phyloP scores from a whole-genome alignment of 768 basidiomycete genomes.

The Phanerodontia chrysosporium region DNA sequence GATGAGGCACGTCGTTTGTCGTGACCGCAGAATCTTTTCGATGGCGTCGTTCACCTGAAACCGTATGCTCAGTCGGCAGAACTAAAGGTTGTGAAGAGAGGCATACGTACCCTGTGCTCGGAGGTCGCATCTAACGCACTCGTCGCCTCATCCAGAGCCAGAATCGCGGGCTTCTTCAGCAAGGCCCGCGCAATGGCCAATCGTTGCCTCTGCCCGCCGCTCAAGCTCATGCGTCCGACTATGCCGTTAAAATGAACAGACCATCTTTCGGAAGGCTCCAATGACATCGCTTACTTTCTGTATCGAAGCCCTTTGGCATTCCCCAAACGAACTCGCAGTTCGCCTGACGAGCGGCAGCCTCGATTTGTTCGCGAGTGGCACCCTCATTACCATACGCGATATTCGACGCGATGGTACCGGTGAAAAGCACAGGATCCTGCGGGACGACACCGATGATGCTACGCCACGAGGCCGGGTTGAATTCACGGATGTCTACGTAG shows the following conservation, averaged over 20 bases:
- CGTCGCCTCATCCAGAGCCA: conserved; percentile 89
- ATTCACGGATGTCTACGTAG: conserved; percentile 75
- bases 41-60: conserved; percentile 82
- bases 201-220: conserved; percentile 78
- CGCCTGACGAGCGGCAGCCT: conserved; percentile 82
- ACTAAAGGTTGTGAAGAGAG: too few relatives aligned
- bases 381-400: conserved; percentile 82
- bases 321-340: conserved; percentile 97
- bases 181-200: conserved; percentile 84
- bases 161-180: conserved; percentile 81
- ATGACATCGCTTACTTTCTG: conserved; percentile 70
- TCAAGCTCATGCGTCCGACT: conserved; percentile 70
- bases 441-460: conserved; percentile 89
- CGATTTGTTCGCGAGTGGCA: conserved; percentile 79
- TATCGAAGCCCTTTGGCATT: conserved; percentile 92
- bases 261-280: not conserved
- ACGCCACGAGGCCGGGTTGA: conserved; percentile 84
- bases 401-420: conserved; percentile 91
- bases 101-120: conserved; percentile 71
- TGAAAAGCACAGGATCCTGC: conserved; percentile 86
- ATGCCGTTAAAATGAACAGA: not conserved
- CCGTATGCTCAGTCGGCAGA: too few relatives aligned
- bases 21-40: conserved; percentile 75
- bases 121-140: conserved; percentile 86
- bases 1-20: conserved; percentile 82